Evolutionary conservation across 106 monocot genomes (phyloP).

Genomic region (Gastrodia elata): DNA sequence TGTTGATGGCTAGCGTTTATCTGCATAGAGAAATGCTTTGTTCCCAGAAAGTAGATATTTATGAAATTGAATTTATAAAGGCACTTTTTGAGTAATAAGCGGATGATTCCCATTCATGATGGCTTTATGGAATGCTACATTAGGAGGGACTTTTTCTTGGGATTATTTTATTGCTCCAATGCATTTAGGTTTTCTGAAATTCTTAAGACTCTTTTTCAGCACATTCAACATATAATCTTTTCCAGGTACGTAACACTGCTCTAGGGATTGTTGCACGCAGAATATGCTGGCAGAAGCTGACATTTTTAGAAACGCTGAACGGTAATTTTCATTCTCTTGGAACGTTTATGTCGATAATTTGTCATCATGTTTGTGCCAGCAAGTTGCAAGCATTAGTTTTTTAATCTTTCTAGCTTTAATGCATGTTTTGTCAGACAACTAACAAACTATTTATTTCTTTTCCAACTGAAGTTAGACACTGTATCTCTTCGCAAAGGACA

Average conservation of each 20-base stretch:
- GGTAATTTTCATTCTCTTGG: constrained; percentile 27
- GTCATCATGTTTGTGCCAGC: neutral
- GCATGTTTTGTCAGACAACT: neutral
- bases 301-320: constrained; percentile 77
- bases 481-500: neutral
- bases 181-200: neutral
- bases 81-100: neutral
- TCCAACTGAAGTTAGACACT: neutral
- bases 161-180: neutral
- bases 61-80: neutral
- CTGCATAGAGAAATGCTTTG: neutral
- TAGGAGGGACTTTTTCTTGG: neutral
- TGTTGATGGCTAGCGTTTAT: neutral
- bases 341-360: neutral
- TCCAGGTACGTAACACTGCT: constrained; percentile 81
- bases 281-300: constrained; percentile 64
- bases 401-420: neutral
- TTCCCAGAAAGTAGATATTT: neutral
- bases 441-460: neutral
- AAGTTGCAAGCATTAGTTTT: neutral
- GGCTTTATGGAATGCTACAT: neutral
- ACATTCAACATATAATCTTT: constrained; percentile 6
- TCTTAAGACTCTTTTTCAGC: neutral
- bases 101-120: neutral
- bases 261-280: constrained; percentile 86